A percentile compares a stretch with the other conserved stretches of the same genome.
These are phyloP conservation scores for Kwoniella sp. DNA, from an alignment of 768 basidiomycete genomes.

Conservation along the genomic window DNA sequence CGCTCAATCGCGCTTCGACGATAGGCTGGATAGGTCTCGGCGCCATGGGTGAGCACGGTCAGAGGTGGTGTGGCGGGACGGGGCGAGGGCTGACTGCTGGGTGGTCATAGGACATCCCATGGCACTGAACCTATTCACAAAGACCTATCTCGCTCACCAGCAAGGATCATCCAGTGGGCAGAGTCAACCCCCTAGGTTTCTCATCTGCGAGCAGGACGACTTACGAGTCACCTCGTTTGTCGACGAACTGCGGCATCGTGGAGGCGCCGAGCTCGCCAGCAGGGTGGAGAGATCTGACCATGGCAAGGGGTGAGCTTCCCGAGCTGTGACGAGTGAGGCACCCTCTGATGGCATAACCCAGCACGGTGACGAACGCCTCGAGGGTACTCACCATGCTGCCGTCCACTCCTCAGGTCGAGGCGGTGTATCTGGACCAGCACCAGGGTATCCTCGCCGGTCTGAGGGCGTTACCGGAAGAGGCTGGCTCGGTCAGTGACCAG, in stretches of 20 bases:
- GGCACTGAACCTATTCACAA: conserved; percentile 45
- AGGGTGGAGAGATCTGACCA: conserved; percentile 23
- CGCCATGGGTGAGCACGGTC: conserved; percentile 34
- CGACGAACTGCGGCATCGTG: conserved; percentile 21
- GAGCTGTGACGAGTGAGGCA: too few relatives aligned
- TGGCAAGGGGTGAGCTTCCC: conserved; percentile 34
- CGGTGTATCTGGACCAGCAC: conserved; percentile 61
- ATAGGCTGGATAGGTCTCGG: conserved; percentile 46
- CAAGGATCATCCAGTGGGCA: not conserved
- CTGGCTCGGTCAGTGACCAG: not conserved
- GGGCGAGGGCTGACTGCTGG: not conserved
- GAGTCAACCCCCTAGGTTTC: conserved; percentile 1
- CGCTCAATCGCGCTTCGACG: conserved; percentile 21
- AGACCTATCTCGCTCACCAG: conserved; percentile 28
- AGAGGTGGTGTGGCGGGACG: not conserved
- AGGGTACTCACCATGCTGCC: conserved; percentile 87
- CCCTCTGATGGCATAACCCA: not conserved
- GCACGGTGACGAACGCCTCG: conserved; percentile 38
- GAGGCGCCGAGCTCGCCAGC: conserved; percentile 23
- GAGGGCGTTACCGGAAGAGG: conserved; percentile 50
- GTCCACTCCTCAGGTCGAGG: conserved; percentile 77
- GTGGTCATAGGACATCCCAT: conserved; percentile 35
- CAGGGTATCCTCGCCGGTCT: conserved; percentile 67
- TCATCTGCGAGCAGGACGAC: conserved; percentile 39
- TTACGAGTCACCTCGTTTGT: conserved; percentile 25